Evolutionary conservation across 1,139 yeast genomes (phyloP).

Genomic region (Protomyces pachydermus): DNA sequence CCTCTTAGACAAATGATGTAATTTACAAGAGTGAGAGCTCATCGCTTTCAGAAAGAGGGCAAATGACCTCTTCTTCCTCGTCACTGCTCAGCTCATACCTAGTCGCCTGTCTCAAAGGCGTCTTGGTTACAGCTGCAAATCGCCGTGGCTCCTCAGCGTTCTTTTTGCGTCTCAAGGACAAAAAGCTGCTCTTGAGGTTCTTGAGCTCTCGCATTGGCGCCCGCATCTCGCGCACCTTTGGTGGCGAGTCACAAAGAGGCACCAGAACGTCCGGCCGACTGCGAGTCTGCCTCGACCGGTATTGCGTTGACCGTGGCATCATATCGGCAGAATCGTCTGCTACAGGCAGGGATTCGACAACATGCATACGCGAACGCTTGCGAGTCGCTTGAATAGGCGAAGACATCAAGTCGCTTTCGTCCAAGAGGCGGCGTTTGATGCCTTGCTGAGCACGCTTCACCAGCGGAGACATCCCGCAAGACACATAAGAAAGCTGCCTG

Average conservation of each 20-base stretch:
- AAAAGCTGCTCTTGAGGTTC: slow-evolving; percentile 6
- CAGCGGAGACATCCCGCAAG: neutral
- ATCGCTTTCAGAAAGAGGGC: slow-evolving; percentile 2
- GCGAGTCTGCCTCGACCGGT: neutral
- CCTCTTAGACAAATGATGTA: neutral
- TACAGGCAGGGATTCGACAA: neutral
- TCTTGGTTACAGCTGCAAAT: neutral
- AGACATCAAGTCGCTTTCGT: neutral
- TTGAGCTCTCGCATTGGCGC: slow-evolving; percentile 10
- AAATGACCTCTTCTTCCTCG: neutral
- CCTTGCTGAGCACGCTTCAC: neutral
- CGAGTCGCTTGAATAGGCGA: neutral
- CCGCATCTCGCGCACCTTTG: neutral
- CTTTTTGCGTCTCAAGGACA: neutral
- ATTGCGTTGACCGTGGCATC: neutral
- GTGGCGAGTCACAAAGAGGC: neutral
- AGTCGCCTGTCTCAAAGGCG: neutral
- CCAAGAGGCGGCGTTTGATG: neutral
- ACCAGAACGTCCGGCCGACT: neutral
- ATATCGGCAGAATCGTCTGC: neutral
- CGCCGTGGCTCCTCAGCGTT: neutral
- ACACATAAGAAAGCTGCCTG: neutral
- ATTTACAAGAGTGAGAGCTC: slow-evolving; percentile 5
- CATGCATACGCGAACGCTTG: neutral
- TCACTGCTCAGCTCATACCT: neutral